phyloP scores from a whole-genome alignment of 2,329 filamentous ascomycete genomes.

The Ilyonectria destructans region DNA sequence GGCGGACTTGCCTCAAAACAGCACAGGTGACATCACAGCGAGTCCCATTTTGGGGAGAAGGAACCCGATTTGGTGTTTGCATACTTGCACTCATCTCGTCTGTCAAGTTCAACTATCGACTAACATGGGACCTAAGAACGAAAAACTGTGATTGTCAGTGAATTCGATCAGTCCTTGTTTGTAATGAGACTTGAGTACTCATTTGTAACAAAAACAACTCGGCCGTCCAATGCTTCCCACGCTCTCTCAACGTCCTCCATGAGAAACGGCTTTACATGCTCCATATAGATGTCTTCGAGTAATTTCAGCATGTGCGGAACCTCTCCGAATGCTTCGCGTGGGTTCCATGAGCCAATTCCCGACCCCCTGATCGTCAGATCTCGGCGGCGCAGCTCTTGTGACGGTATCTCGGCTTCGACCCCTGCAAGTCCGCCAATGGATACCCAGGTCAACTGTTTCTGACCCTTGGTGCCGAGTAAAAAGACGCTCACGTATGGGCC shows the following conservation, averaged over 20 bases:
- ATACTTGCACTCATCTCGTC: too few species aligned
- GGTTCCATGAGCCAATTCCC: constrained; percentile 61
- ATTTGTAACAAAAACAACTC: constrained; percentile 50
- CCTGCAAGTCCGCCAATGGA: constrained; percentile 65
- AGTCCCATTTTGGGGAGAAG: too few species aligned
- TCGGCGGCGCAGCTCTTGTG: constrained; percentile 63
- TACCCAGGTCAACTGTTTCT: constrained; percentile 66
- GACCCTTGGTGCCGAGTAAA: constrained; percentile 58
- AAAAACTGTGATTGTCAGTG: too few species aligned
- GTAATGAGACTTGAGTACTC: not conserved
- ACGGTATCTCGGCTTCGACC: constrained; percentile 58
- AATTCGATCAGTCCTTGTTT: not conserved
- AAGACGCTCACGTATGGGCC: constrained; percentile 59
- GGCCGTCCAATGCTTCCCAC: constrained; percentile 42
- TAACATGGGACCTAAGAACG: too few species aligned
- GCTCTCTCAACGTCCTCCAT: constrained; percentile 47
- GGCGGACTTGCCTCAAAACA: too few species aligned
- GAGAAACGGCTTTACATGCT: constrained; percentile 39
- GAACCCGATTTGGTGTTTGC: too few species aligned
- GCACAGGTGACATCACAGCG: too few species aligned
- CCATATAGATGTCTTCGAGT: constrained; percentile 42
- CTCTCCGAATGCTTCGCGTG: constrained; percentile 41
- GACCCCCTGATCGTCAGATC: constrained; percentile 65
- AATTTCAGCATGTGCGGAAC: constrained; percentile 43
- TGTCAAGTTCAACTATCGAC: too few species aligned